Base-by-base conservation (phyloP, 2,329 filamentous ascomycete species). In the Arthroderma sp. region DNA sequence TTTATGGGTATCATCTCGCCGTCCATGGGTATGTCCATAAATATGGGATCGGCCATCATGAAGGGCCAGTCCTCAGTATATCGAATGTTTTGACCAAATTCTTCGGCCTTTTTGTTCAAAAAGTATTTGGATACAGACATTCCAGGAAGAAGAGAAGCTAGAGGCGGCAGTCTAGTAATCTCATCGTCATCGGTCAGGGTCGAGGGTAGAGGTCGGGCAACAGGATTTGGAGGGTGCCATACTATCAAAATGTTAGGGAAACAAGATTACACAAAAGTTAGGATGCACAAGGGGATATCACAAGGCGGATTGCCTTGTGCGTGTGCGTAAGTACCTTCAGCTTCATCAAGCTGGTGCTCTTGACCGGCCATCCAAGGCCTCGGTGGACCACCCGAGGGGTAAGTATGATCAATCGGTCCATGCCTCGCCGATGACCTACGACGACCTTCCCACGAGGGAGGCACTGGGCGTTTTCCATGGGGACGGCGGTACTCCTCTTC, bases 101-200 rank as follows among this genome's bases (percentile, higher is more conserved):
- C 65, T 11, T 69, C 61, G 1, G 61, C 58, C 45, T 65, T 66
- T 8, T 65, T 60, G 3, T 59, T 49, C 4, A 60, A 63, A 50
- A 72, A 69, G 48, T 74, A 74, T 42, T 69, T 64, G 1, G 72
- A 75, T 3, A 72, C 64, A 33, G 67, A 70, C 40, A 66, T 63
- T 9, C 66, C 67, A 29, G 52, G 56, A 9, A 51, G 49, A 8
- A 57, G 46, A 4, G 48, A 49, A 8, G 48, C 31, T 36, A 48
- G 22, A 10, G 47, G 51, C 8, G 53, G 51, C 4, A 58, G 51
- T 31, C 52, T 53, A 9, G 44, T 49, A 4, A 58, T 33, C 31
- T 56, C 54, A 44, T 62, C 59, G 5, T 49, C 50, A 27, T 52
- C 55, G 29, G 48, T 46, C 39, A 54, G 52, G 9, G 45, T 57